Evolutionary conservation across 495 filamentous ascomycete species (phyloP).

Genomic region (Penicillium coprophilum): DNA sequence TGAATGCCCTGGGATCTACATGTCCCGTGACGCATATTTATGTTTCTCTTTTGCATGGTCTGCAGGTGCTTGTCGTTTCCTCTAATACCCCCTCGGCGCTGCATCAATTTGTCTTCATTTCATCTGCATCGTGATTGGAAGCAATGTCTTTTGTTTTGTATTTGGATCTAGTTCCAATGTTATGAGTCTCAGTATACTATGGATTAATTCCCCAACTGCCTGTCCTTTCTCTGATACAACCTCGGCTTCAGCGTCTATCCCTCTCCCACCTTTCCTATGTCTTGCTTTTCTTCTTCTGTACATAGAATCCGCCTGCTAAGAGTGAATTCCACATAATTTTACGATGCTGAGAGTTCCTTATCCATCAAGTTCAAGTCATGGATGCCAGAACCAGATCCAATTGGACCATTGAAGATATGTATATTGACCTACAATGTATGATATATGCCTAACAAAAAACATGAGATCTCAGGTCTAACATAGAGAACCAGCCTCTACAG

Average conservation of each 20-base stretch:
- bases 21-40: conserved; percentile 15
- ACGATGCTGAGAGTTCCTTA: no score
- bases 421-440: conserved; percentile 4
- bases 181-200: conserved; percentile 8
- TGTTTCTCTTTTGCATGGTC: conserved; percentile 19
- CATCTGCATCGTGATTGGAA: conserved; percentile 18
- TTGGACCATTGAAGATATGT: not conserved
- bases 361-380: not conserved
- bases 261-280: conserved; percentile 9
- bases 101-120: conserved; percentile 22
- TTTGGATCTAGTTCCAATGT: conserved; percentile 11
- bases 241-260: conserved; percentile 1
- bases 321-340: not conserved
- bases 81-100: conserved; percentile 32
- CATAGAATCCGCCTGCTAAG: not conserved
- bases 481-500: conserved; percentile 47
- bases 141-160: conserved; percentile 12
- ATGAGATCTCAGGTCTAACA: not conserved
- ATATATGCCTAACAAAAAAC: not conserved
- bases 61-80: conserved; percentile 24
- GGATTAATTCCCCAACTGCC: not conserved
- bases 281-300: conserved; percentile 2
- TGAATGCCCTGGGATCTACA: conserved; percentile 12
- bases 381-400: not conserved
- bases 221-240: not conserved